phyloP scores from a whole-genome alignment of 768 basidiomycete species.

The Chalciporus chontae region DNA sequence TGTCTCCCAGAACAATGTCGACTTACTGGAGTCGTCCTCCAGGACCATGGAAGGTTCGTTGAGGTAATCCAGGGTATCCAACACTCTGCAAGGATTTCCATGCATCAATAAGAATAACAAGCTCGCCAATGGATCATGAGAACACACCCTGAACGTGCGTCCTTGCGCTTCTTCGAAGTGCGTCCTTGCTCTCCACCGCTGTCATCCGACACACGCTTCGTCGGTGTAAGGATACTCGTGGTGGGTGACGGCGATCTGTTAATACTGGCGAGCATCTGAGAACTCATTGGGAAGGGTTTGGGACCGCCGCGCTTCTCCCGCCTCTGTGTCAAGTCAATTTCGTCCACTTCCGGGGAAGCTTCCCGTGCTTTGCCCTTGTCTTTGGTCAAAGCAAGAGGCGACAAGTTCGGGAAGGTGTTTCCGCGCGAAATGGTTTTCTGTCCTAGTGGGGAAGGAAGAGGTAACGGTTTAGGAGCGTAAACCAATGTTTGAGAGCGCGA shows the following conservation, averaged over 20 bases:
- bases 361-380: constrained; percentile 19
- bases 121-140: constrained; percentile 6
- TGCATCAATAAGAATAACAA: constrained; percentile 1
- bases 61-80: constrained; percentile 9
- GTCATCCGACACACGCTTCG: constrained; percentile 33
- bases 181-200: constrained; percentile 28
- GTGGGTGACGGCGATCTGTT: constrained; percentile 25
- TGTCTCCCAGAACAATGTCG: not conserved
- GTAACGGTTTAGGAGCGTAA: constrained; percentile 1
- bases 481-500: constrained; percentile 7
- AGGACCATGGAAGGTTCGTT: constrained; percentile 15
- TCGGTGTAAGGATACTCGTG: constrained; percentile 5
- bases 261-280: constrained; percentile 40
- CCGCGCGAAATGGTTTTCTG: constrained; percentile 7
- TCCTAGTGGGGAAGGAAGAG: constrained; percentile 22
- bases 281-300: constrained; percentile 49
- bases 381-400: constrained; percentile 18
- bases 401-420: constrained; percentile 21
- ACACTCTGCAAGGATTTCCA: constrained; percentile 8
- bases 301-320: not conserved
- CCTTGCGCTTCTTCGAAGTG: constrained; percentile 33
- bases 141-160: constrained; percentile 15
- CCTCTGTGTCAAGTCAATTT: not conserved
- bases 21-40: constrained; percentile 43
- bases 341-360: constrained; percentile 1